phyloP scores from a whole-genome alignment of 2,329 filamentous ascomycete species.

The Fusarium nematophilum region DNA sequence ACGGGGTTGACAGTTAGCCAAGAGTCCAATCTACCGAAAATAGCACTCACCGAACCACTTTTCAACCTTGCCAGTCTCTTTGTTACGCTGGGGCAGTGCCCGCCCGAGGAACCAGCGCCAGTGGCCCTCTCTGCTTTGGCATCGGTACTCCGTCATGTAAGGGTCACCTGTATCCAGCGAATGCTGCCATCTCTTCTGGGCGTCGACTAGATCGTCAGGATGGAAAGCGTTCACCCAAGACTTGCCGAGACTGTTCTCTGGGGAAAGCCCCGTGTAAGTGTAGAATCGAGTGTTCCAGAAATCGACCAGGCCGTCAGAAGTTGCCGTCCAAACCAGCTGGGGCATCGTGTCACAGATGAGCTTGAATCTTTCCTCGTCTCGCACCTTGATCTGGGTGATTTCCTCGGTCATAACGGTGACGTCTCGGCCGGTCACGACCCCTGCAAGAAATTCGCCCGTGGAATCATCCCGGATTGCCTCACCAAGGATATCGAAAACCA shows the following conservation, averaged over 20 bases:
- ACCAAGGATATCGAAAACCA: conserved; percentile 74
- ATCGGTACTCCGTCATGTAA: conserved; percentile 78
- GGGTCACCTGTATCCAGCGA: conserved; percentile 74
- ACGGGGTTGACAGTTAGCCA: background rate
- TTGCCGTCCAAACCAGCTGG: conserved; percentile 80
- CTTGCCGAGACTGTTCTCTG: conserved; percentile 70
- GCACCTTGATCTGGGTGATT: conserved; percentile 75
- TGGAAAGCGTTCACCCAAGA: conserved; percentile 76
- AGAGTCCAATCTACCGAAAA: background rate
- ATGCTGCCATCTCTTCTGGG: conserved; percentile 67
- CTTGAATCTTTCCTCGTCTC: conserved; percentile 79
- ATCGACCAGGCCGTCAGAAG: conserved; percentile 72
- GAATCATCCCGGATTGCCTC: conserved; percentile 74
- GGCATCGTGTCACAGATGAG: conserved; percentile 80
- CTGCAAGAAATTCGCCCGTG: conserved; percentile 78
- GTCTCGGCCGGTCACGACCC: conserved; percentile 77
- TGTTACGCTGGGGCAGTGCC: conserved; percentile 74
- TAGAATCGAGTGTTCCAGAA: conserved; percentile 86
- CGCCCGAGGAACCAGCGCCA: conserved; percentile 85
- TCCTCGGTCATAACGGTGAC: conserved; percentile 76
- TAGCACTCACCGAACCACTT: conserved; percentile 76
- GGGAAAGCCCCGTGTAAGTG: conserved; percentile 76
- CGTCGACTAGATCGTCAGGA: conserved; percentile 73
- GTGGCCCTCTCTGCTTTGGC: conserved; percentile 71
- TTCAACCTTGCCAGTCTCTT: conserved; percentile 73